phyloP scores from a whole-genome alignment of 139 green algal genomes.

The Chlamydomonas incerta region DNA sequence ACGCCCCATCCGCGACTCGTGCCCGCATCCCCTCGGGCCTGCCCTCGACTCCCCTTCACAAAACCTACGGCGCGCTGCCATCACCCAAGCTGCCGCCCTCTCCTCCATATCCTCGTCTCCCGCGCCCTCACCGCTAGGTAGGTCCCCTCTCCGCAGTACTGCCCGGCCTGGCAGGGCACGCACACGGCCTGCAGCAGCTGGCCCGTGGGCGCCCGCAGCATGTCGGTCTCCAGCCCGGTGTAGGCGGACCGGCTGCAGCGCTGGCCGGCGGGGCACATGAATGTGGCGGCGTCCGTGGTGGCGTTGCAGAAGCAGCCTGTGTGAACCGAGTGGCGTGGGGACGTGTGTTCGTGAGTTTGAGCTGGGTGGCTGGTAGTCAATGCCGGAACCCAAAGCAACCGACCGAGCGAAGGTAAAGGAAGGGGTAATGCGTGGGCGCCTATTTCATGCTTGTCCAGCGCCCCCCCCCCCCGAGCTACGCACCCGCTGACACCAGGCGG shows the following conservation, averaged over 20 bases:
- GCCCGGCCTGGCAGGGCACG: constrained; percentile 42
- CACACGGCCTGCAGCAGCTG: constrained; percentile 44
- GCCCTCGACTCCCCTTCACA: too few species aligned
- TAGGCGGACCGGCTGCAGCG: constrained; percentile 35
- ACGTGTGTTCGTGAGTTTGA: neutral
- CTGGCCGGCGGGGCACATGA: constrained; percentile 50
- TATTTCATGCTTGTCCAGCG: too few species aligned
- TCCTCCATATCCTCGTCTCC: too few species aligned
- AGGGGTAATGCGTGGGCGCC: neutral
- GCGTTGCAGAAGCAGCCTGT: constrained; percentile 60
- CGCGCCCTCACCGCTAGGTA: constrained; percentile 16
- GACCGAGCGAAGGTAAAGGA: neutral
- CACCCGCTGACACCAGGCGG: neutral
- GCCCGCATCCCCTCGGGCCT: too few species aligned
- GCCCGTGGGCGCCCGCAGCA: neutral
- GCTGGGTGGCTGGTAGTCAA: neutral
- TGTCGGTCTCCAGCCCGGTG: constrained; percentile 35
- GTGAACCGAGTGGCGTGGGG: neutral
- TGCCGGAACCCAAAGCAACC: too few species aligned
- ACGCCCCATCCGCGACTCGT: too few species aligned
- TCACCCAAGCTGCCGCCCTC: too few species aligned
- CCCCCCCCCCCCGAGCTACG: too few species aligned
- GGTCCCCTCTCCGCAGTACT: constrained; percentile 56
- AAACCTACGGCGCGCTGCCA: too few species aligned
- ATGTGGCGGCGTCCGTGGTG: constrained; percentile 15